Base-by-base conservation (phyloP, 257 asterid species). In the Misopates orontium region DNA sequence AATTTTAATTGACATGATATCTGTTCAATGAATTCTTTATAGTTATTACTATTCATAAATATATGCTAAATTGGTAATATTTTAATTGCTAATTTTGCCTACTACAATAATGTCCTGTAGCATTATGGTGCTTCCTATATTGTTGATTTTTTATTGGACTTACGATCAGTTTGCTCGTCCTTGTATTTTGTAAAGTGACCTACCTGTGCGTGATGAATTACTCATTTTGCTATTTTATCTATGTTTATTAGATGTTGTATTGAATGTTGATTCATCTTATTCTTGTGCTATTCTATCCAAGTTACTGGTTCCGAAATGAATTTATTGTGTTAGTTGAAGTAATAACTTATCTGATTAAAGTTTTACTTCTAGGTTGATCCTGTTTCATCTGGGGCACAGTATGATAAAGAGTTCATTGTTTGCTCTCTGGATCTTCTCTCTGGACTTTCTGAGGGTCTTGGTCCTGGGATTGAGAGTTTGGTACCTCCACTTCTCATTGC, bases 381-480 rank as follows among this genome's bases (percentile, higher is more conserved):
- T 49, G 84, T 72, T 79, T 79, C 96, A 74, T 85, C 96, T 71
- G 96, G 94, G 62, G 77, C 77, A 24, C 99, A 81, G 70, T 89
- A 85, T 85, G 98, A 94, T 77, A 91, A 79, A 79, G 99, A 91
- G 73, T 94, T 94, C 71, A 75, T 84, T 54, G 98, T 90, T 63
- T 93, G 97, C 82, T 93, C 85, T 64, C 83, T 93, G 95, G 99
- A 93, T 80, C 97, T 93, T 82, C 89, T 94, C 67, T 94, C 99
- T 68, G 98, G 99, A 72, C 96, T 94, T 69, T 71, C 91, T 24
- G 99, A 94, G 85, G 99, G 98, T 65, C 99, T 94, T 84, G 95
- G 98, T 71, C 83, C 95, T 48, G 95, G 95, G 60, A 78, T 94
- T 23, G 99, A 94, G 86, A 88, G 96, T 80, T 79, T 94, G 99